Base-by-base conservation (phyloP, 345 rosid genomes). In the Acer saccharum region DNA sequence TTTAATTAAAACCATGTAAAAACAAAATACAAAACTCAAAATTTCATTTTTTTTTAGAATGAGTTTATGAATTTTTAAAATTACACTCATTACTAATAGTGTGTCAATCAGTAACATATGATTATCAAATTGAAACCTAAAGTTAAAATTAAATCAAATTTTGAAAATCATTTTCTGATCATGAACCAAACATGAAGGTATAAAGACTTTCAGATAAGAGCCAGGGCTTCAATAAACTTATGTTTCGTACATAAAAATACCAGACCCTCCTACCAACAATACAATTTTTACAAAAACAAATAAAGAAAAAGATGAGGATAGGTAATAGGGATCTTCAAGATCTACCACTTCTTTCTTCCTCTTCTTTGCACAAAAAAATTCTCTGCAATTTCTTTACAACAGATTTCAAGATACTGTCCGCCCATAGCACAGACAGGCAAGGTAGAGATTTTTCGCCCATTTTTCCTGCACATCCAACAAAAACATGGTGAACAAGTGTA, bases 381-480 rank as follows among this genome's bases (percentile, higher is more conserved):
- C 70, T 48, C 67, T 35, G 62, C 63, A 48, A 65, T 10, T 50
- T 52, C 48, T 58, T 70, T 43, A 76, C 43, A 69, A 63, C 67
- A 4, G 65, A 57, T 43, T 29, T 88, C 86, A 93, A 41, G 96
- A 91, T 14, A 91, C 93, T 13, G 98, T 91, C 77, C 96, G 86
- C 52, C 98, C 98, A 52, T 88, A 91, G 78, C 96, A 91, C 52
- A 93, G 60, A 18, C 94, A 89, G 16, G 98, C 90, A 3, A 93
- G 88, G 72, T 91, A 93, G 44, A 93, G 90, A 86, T 90, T 93
- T 84, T 90, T 93, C 14, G 89, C 93, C 98, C 98, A 93, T 81
- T 91, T 93, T 75, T 90, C 98, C 97, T 93, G n/a, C n/a, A n/a
- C n/a, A n/a, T n/a, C n/a, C n/a, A n/a, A n/a, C n/a, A n/a, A n/a